Evolutionary conservation across 768 basidiomycete genomes (phyloP), one percentile per base, ranked within the genome.

Genomic region (Suillus spraguei): DNA sequence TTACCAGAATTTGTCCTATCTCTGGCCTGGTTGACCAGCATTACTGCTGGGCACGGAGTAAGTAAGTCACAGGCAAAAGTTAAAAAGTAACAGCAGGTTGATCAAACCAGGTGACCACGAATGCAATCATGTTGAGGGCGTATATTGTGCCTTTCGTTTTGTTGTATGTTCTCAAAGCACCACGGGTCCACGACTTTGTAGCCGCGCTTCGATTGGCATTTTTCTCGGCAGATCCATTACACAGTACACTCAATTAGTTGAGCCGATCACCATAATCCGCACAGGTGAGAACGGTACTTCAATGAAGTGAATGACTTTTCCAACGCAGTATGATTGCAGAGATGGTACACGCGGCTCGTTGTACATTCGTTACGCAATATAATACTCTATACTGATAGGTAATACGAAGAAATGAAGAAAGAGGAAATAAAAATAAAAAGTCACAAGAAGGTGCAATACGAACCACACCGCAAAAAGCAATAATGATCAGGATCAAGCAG

Each of bases 91-190:
- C n/a, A 17, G 14, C 22, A 59, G 22, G n/a, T 16, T 38, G 41
- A 42, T 8, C 53, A 16, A 7, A 35, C 17, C 58, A 76, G 67
- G 38, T 75, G 13, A 72, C 68, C 44, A 76, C 75, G 0, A 92
- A 92, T 68, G 89, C 91, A 0, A 85, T 93, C 65, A 83, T 92
- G 81, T 80, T 93, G 13, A 83, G 82, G 49, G 87, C 89, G 1
- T 93, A 92, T 69, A n/a, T n/a, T n/a, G n/a, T n/a, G n/a, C 8
- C 16, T 16, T 28, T 28, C 2, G 22, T 47, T 47, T 28, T 28
- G 28, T 50, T 28, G 28, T 28, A 17, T 16, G 14, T 49, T 24
- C 47, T 17, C 16, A 17, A 50, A 28, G 16, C 28, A 50, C 17
- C 8, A 50, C 7, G 5, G 7, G 14, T n/a, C n/a, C n/a, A n/a